Evolutionary conservation across 306 rosid genomes (phyloP), one percentile per base, ranked within the genome.

Genomic region (Fragaria ananassa): DNA sequence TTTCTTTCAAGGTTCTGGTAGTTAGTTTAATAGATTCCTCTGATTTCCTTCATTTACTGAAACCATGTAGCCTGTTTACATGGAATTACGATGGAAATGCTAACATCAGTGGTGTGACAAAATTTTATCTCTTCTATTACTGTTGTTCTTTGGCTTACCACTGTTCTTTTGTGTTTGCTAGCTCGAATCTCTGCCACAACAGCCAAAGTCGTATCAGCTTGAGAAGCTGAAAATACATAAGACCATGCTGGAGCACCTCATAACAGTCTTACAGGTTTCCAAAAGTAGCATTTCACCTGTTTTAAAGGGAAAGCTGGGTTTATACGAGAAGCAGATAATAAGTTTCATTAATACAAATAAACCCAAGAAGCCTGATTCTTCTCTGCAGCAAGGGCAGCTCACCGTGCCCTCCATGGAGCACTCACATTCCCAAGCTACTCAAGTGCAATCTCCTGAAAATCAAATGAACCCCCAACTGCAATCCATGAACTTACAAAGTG

Each of bases 381-480:
- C 88, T 42, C 71, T 76, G 80, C 96, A 78, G 74, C 85, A 37
- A 64, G 98, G 96, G 53, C 96, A 90, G 79, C 91, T 84, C 54
- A 88, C 88, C 74, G 80, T 88, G 86, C 91, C 85, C 5, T 62
- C 68, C 21, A 31, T 62, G 42, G 80, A 86, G 74, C 97, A 88
- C 76, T 62, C 97, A 44, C 93, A 87, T 77, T 72, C 97, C 67
- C 96, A 90, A 74, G 79, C 76, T 76, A 70, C 78, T 70, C 79
- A 84, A 67, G 76, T 78, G 72, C 93, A 89, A 80, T 84, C 95
- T 70, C 92, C 83, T 78, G 97, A 90, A 82, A 89, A 81, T 74
- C 94, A 89, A 81, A 85, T 88, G 81, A 91, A 78, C 81, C 79
- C 93, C 35, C 96, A 92, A 85, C 10, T 88, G 84, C 92, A 87